Percentiles rank a stretch among this genome's conserved stretches.
Evolutionary conservation across 2,329 filamentous ascomycete species (phyloP).

Genomic region (Beauveria asiatica): DNA sequence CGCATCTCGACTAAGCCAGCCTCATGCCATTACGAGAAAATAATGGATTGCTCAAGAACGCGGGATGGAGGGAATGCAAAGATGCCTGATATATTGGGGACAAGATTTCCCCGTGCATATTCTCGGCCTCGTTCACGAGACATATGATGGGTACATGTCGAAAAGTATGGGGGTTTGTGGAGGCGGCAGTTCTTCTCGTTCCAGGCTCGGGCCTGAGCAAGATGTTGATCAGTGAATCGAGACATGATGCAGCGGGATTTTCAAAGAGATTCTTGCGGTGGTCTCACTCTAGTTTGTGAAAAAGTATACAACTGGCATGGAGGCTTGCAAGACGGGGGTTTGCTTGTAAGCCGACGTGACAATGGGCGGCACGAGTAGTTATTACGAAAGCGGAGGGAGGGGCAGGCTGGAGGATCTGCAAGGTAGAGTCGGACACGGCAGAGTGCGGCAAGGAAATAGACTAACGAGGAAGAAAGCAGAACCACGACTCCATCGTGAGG

Average conservation of each 20-base stretch:
- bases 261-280: neutral
- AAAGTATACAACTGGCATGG: neutral
- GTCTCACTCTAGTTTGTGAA: neutral
- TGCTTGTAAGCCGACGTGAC: neutral
- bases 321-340: too few species aligned
- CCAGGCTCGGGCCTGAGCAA: conserved; percentile 1
- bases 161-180: neutral
- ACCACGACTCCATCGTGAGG: neutral
- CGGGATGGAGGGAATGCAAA: too few species aligned
- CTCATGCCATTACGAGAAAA: neutral
- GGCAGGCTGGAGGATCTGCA: neutral
- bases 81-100: too few species aligned
- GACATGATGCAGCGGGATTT: neutral
- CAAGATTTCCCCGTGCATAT: neutral
- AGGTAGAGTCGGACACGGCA: neutral
- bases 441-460: neutral
- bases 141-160: neutral
- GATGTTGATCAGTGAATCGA: too few species aligned
- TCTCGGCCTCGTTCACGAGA: neutral
- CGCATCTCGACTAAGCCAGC: neutral
- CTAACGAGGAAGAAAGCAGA: too few species aligned
- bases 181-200: neutral
- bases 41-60: neutral
- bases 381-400: neutral
- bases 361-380: neutral